Evolutionary conservation across 345 rosid genomes (phyloP).

Genomic region (Dovyalis caffra): DNA sequence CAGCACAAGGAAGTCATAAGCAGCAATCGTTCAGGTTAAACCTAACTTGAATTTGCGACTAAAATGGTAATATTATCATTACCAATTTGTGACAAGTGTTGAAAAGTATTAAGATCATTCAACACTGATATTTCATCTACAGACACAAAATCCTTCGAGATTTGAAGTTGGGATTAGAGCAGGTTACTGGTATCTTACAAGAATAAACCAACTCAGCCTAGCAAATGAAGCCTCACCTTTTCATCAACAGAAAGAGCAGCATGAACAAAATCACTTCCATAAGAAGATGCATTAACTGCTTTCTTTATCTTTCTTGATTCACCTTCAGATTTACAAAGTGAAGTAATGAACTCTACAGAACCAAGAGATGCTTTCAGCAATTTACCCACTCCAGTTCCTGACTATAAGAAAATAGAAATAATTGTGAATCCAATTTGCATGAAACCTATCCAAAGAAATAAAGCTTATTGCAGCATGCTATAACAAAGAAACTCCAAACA

Average conservation of each 20-base stretch:
- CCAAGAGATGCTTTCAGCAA: conserved; percentile 83
- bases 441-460: too few relatives aligned
- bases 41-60: too few relatives aligned
- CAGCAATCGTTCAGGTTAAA: too few relatives aligned
- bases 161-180: background rate
- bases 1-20: background rate
- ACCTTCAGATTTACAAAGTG: conserved; percentile 69
- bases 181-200: background rate
- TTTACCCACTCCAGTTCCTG: conserved; percentile 53
- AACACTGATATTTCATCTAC: too few relatives aligned
- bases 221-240: conserved; percentile 50
- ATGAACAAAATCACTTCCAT: conserved; percentile 80
- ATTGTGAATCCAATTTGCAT: conserved; percentile 11
- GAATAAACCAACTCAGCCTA: too few relatives aligned
- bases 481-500: background rate
- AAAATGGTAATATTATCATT: too few relatives aligned
- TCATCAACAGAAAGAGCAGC: conserved; percentile 90
- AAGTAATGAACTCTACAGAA: conserved; percentile 87
- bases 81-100: too few relatives aligned
- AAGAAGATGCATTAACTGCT: conserved; percentile 77
- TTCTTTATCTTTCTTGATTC: conserved; percentile 70
- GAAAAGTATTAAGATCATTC: too few relatives aligned
- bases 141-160: background rate
- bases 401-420: conserved; percentile 43
- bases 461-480: too few relatives aligned